phyloP scores from a whole-genome alignment of 2,329 filamentous ascomycete genomes.

The Colletotrichum sansevieriae region DNA sequence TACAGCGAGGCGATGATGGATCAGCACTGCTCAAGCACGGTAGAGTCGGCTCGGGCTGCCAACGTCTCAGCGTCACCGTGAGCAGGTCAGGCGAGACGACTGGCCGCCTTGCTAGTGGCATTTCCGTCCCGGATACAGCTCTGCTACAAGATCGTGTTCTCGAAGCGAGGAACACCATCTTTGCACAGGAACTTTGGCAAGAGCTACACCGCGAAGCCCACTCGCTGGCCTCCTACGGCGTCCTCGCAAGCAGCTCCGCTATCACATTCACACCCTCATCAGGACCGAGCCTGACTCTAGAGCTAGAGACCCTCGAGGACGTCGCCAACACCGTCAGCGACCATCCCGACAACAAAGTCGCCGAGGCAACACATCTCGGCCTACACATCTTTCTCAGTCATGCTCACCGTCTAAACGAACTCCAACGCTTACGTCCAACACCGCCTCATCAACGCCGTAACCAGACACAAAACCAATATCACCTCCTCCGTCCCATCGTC shows the following conservation, averaged over 20 bases:
- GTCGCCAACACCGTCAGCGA: conserved; percentile 46
- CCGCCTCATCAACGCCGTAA: conserved; percentile 55
- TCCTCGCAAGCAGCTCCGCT: conserved; percentile 71
- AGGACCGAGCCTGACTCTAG: conserved; percentile 72
- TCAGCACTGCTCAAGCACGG: conserved; percentile 79
- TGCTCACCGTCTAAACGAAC: conserved; percentile 81
- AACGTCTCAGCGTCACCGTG: conserved; percentile 77
- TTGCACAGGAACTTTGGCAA: conserved; percentile 89
- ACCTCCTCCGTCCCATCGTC: conserved; percentile 66
- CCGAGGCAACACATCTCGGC: conserved; percentile 74
- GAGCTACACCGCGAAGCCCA: conserved; percentile 89
- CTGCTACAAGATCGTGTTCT: conserved; percentile 77
- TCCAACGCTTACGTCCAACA: conserved; percentile 72
- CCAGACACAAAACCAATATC: conserved; percentile 61
- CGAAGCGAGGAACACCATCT: conserved; percentile 82
- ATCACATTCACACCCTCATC: conserved; percentile 69
- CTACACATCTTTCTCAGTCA: conserved; percentile 84
- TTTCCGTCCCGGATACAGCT: conserved; percentile 67
- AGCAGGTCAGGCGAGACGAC: conserved; percentile 68
- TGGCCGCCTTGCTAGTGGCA: conserved; percentile 67
- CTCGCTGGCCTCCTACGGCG: conserved; percentile 76
- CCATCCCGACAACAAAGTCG: conserved; percentile 63
- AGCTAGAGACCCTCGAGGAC: conserved; percentile 61
- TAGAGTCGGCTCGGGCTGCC: conserved; percentile 62
- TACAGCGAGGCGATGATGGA: conserved; percentile 81